These are phyloP conservation scores for Colletotrichum lupini DNA, from an alignment of 2,329 filamentous ascomycete species.

Conservation along the genomic window DNA sequence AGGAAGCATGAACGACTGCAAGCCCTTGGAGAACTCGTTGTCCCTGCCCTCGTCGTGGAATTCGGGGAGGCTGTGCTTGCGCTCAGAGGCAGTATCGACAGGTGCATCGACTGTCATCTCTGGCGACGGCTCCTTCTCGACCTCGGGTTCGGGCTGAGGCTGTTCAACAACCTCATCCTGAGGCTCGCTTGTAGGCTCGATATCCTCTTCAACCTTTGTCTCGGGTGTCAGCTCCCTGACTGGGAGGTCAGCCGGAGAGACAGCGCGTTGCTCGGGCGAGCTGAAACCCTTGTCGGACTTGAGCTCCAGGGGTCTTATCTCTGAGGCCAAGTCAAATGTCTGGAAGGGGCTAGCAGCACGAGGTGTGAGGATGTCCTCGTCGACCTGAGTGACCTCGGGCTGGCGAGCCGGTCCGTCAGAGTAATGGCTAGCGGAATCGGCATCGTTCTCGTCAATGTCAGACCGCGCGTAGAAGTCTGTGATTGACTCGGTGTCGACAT, in stretches of 20 bases:
- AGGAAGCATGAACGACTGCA: constrained; percentile 60
- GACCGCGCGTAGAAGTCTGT: constrained; percentile 72
- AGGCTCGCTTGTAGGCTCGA: constrained; percentile 9
- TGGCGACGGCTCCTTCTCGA: constrained; percentile 36
- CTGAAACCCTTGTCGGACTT: constrained; percentile 30
- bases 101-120: constrained; percentile 37
- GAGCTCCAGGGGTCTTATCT: constrained; percentile 32
- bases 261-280: constrained; percentile 39
- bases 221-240: constrained; percentile 17
- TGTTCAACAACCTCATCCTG: background rate
- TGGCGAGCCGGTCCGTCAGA: constrained; percentile 50
- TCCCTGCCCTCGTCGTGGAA: constrained; percentile 41
- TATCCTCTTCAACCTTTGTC: background rate
- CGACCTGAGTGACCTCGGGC: constrained; percentile 29
- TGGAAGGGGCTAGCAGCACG: constrained; percentile 55
- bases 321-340: constrained; percentile 28
- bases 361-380: constrained; percentile 64
- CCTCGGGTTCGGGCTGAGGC: background rate
- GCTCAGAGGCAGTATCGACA: constrained; percentile 44
- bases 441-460: constrained; percentile 60
- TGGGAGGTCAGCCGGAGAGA: constrained; percentile 35
- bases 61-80: constrained; percentile 21
- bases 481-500: constrained; percentile 74
- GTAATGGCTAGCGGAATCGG: constrained; percentile 68
- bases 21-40: constrained; percentile 53